These are phyloP conservation scores for Pleurotus salmoneostramineus DNA, from an alignment of 768 basidiomycete genomes.

Conservation along the genomic window DNA sequence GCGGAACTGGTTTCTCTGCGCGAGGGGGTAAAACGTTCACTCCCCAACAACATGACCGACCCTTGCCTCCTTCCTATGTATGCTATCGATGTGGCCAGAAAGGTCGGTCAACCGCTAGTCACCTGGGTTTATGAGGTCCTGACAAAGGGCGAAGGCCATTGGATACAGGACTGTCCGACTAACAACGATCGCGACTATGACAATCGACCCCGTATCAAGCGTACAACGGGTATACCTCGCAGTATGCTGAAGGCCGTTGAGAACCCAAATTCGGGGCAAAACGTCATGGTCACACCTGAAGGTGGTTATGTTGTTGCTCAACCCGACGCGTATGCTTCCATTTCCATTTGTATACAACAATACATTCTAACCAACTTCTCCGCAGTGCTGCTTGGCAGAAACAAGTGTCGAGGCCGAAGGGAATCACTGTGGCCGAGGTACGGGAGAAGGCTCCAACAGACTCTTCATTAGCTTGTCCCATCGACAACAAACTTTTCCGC, in stretches of 20 bases:
- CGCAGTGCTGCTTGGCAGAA: constrained; percentile 91
- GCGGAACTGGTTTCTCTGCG: constrained; percentile 60
- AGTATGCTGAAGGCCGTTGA: constrained; percentile 97
- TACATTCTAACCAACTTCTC: neutral
- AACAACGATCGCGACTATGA: constrained; percentile 95
- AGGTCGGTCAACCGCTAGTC: constrained; percentile 42
- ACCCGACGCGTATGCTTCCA: constrained; percentile 79
- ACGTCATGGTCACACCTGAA: constrained; percentile 98
- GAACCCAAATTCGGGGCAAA: constrained; percentile 70
- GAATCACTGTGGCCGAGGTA: constrained; percentile 83
- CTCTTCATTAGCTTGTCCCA: constrained; percentile 75
- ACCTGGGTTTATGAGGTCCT: constrained; percentile 10
- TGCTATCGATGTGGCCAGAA: constrained; percentile 99
- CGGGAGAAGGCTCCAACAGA: constrained; percentile 84
- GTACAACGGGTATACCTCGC: constrained; percentile 97
- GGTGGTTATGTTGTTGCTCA: constrained; percentile 97
- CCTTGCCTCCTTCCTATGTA: constrained; percentile 92
- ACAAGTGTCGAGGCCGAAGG: constrained; percentile 75
- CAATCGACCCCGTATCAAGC: constrained; percentile 91
- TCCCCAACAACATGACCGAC: constrained; percentile 57
- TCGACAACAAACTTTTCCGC: constrained; percentile 90
- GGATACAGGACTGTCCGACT: constrained; percentile 99
- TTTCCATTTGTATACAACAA: neutral
- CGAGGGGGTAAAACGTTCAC: constrained; percentile 58
- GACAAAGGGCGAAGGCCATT: constrained; percentile 65